These are phyloP conservation scores for Eutreptiella sp. DNA, from an alignment of 208 protist genomes.

Conservation along the genomic window DNA sequence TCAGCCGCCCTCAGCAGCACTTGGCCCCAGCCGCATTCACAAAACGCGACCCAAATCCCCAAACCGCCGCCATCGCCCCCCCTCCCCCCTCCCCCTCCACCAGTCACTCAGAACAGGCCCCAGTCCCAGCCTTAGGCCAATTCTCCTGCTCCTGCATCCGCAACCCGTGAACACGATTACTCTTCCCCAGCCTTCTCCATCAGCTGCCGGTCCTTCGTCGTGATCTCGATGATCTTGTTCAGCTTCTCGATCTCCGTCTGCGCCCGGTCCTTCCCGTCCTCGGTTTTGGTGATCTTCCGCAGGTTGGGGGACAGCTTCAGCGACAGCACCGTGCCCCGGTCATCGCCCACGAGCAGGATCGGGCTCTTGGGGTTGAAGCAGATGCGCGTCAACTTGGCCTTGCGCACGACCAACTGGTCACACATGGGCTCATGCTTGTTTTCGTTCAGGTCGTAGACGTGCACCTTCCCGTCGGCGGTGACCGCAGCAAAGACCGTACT, in stretches of 20 bases:
- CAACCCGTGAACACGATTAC: no score
- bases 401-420: constrained; percentile 88
- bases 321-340: constrained; percentile 80
- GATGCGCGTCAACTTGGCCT: constrained; percentile 91
- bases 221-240: constrained; percentile 73
- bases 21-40: no score
- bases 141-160: no score
- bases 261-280: constrained; percentile 31
- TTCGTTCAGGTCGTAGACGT: constrained; percentile 78
- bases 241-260: constrained; percentile 77
- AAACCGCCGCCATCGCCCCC: no score
- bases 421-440: constrained; percentile 94
- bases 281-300: constrained; percentile 62
- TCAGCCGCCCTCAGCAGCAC: no score
- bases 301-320: constrained; percentile 94
- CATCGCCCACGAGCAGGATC: constrained; percentile 90
- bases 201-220: constrained; percentile 77
- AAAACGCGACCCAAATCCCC: no score
- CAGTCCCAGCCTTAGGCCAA: no score
- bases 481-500: constrained; percentile 91
- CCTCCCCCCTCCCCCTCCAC: no score
- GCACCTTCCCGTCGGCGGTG: constrained; percentile 87
- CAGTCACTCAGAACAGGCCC: no score
- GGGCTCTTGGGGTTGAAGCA: constrained; percentile 83
- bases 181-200: no score